These are phyloP conservation scores for Colletotrichum sp. DNA, from an alignment of 2,329 filamentous ascomycete species.

Conservation along the genomic window DNA sequence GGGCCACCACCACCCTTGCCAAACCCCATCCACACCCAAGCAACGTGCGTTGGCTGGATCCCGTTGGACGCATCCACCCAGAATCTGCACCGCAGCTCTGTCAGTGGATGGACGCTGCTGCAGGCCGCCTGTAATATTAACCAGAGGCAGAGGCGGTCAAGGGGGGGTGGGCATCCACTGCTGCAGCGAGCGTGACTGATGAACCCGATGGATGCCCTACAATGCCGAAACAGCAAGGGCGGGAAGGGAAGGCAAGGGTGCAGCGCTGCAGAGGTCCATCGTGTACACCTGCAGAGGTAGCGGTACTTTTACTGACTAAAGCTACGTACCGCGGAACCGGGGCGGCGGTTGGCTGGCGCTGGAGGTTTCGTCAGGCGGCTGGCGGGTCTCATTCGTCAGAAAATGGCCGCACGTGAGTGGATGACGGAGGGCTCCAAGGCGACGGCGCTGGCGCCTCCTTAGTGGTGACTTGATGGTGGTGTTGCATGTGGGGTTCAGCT, in stretches of 20 bases:
- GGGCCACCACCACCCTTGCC: neutral
- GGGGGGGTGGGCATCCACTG: neutral
- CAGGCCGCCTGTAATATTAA: slow-evolving; percentile 17
- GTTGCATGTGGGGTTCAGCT: neutral
- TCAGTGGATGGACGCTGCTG: neutral
- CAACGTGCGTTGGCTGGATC: slow-evolving; percentile 20
- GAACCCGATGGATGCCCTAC: slow-evolving; percentile 10
- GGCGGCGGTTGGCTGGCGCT: neutral
- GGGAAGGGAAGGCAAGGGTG: neutral
- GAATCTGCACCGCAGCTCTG: neutral
- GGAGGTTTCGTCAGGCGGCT: slow-evolving; percentile 4
- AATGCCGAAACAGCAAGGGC: slow-evolving; percentile 13
- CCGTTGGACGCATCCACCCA: neutral
- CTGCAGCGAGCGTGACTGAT: neutral
- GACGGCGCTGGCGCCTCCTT: neutral
- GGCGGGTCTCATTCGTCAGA: slow-evolving; percentile 2
- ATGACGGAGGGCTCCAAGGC: neutral
- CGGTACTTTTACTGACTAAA: neutral
- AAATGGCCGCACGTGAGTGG: slow-evolving; percentile 5
- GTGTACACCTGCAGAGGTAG: neutral
- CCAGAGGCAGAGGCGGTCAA: slow-evolving; percentile 15
- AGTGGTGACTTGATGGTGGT: neutral
- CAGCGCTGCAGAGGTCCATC: neutral
- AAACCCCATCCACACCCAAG: neutral
- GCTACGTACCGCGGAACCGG: neutral